A percentile compares a stretch with the other conserved stretches of the same genome.
Evolutionary conservation across 768 basidiomycete species (phyloP).

Genomic region (Cyclocybe aegerita): DNA sequence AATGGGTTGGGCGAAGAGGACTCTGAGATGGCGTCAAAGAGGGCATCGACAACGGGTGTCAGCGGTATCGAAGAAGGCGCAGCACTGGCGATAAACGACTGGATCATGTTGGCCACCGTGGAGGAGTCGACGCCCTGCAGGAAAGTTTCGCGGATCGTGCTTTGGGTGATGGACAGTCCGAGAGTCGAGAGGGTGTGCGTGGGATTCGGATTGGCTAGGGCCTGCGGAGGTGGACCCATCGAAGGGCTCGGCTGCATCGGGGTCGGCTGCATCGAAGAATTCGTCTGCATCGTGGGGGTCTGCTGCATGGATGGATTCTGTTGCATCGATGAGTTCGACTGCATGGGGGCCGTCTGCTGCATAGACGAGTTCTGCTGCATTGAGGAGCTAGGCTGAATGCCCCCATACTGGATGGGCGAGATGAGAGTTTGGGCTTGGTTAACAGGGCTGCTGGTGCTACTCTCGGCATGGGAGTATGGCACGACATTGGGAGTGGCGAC

Average conservation of each 20-base stretch:
- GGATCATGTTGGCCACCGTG: constrained; percentile 54
- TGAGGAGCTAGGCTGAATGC: constrained; percentile 33
- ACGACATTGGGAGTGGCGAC: constrained; percentile 33
- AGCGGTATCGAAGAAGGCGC: constrained; percentile 52
- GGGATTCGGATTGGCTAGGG: constrained; percentile 13
- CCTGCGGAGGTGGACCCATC: constrained; percentile 13
- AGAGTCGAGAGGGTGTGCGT: constrained; percentile 19
- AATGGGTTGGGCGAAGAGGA: constrained; percentile 30
- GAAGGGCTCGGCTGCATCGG: too few species aligned
- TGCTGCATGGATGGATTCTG: constrained; percentile 17
- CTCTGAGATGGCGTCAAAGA: constrained; percentile 52
- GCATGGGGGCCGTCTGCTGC: constrained; percentile 15
- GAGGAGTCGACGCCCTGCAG: constrained; percentile 45
- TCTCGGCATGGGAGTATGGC: constrained; percentile 39
- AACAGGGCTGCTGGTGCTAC: constrained; percentile 33
- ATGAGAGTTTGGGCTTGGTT: constrained; percentile 28
- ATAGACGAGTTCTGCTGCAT: constrained; percentile 22
- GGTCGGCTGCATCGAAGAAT: too few species aligned
- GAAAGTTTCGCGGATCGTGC: constrained; percentile 46
- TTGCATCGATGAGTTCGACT: too few species aligned
- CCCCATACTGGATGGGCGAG: constrained; percentile 41
- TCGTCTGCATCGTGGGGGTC: constrained; percentile 7
- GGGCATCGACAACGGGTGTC: constrained; percentile 46
- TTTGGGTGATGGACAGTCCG: constrained; percentile 28
- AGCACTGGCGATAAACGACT: constrained; percentile 40